A percentile compares a stretch with the other conserved stretches of the same genome.
These are phyloP conservation scores for Lasiosphaeriaceae sp. DNA, from an alignment of 495 filamentous ascomycete genomes.

Conservation along the genomic window DNA sequence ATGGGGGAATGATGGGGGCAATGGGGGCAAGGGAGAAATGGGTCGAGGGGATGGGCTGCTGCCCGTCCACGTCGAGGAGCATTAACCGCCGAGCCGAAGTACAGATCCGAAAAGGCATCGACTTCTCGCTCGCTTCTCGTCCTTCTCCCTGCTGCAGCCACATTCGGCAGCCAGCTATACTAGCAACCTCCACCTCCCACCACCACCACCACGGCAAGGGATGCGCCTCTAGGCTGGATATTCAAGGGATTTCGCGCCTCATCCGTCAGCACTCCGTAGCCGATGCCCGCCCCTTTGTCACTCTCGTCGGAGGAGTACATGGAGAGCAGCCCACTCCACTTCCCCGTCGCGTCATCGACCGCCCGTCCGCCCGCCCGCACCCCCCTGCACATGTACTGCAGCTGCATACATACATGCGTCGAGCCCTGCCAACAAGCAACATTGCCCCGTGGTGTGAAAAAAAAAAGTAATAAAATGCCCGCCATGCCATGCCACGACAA, in stretches of 20 bases:
- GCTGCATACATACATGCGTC: not conserved
- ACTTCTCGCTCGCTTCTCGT: not conserved
- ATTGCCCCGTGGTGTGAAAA: not conserved
- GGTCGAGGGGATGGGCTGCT: not conserved
- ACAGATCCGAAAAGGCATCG: not conserved
- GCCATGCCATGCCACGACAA: constrained; percentile 29
- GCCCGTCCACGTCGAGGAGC: not conserved
- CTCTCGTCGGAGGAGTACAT: not conserved
- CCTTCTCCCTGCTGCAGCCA: constrained; percentile 20
- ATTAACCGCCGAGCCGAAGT: not conserved
- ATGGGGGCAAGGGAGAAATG: not conserved
- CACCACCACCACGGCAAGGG: too few relatives aligned
- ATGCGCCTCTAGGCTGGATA: too few relatives aligned
- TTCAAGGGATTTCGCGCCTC: not conserved
- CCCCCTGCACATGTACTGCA: not conserved
- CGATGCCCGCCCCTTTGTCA: constrained; percentile 4
- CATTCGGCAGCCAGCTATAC: constrained; percentile 17
- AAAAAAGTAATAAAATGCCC: not conserved
- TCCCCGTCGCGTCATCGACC: constrained; percentile 21
- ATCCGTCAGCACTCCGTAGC: constrained; percentile 1
- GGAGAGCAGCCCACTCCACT: not conserved
- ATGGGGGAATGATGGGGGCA: not conserved
- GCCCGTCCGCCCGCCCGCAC: not conserved
- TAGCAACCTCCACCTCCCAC: not conserved
- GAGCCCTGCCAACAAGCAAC: not conserved